Percentiles rank a stretch among this genome's conserved stretches.
These are phyloP conservation scores for Lavandula angustifolia DNA, from an alignment of 257 asterid genomes.

Conservation along the genomic window DNA sequence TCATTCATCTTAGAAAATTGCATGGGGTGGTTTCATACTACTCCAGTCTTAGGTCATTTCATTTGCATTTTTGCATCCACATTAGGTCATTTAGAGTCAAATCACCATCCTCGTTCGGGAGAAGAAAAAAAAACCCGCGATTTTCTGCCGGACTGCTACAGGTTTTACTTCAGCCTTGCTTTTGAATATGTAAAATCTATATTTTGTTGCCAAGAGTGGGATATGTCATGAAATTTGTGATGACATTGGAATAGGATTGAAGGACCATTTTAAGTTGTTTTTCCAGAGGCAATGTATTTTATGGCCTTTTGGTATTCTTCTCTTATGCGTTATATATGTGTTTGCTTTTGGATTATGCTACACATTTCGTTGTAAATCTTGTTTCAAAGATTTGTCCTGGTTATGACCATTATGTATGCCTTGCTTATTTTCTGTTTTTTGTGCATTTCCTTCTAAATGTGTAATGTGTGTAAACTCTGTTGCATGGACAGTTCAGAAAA, in stretches of 20 bases:
- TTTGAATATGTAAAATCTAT: slow-evolving; percentile 41
- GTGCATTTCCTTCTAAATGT: too few species aligned
- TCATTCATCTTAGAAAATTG: slow-evolving; percentile 36
- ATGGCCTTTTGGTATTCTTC: slow-evolving; percentile 35
- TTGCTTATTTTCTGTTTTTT: background rate
- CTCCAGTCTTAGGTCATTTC: slow-evolving; percentile 35
- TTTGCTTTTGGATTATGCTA: slow-evolving; percentile 8
- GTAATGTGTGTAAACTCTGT: too few species aligned
- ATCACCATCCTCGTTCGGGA: slow-evolving; percentile 34
- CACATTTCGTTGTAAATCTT: slow-evolving; percentile 15
- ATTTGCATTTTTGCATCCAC: slow-evolving; percentile 38
- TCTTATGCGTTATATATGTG: slow-evolving; percentile 14
- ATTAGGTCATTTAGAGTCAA: slow-evolving; percentile 25
- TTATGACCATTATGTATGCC: background rate
- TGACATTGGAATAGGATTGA: slow-evolving; percentile 41
- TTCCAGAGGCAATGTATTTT: slow-evolving; percentile 41
- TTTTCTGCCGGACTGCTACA: slow-evolving; percentile 30
- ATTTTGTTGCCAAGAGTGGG: slow-evolving; percentile 22
- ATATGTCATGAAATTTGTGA: slow-evolving; percentile 41
- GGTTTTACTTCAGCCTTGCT: slow-evolving; percentile 36
- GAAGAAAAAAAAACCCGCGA: slow-evolving; percentile 21
- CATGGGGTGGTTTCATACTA: slow-evolving; percentile 33
- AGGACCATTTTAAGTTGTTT: slow-evolving; percentile 25
- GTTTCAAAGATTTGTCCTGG: slow-evolving; percentile 9
- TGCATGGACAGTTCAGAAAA: too few species aligned